Evolutionary conservation across 1,139 yeast species (phyloP).

Genomic region (Suhomyces wounanorum): DNA sequence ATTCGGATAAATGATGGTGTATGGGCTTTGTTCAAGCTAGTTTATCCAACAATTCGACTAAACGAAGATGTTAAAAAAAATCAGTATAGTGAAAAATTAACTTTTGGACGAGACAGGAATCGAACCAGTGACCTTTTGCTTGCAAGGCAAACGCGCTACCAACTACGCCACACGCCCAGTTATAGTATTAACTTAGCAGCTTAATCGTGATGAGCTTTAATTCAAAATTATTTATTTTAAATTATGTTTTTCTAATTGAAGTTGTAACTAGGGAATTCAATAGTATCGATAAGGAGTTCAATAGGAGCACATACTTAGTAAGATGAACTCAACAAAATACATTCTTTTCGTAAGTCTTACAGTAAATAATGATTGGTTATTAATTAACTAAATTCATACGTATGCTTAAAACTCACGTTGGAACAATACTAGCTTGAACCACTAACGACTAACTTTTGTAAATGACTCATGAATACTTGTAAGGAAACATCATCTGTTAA

Average conservation of each 20-base stretch:
- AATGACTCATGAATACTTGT: slow-evolving; percentile 89
- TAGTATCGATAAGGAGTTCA: too few relatives aligned
- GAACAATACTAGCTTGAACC: slow-evolving; percentile 35
- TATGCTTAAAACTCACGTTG: slow-evolving; percentile 2
- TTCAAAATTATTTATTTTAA: too few relatives aligned
- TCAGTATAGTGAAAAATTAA: background rate
- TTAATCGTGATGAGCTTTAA: too few relatives aligned
- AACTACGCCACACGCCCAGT: slow-evolving; percentile 69
- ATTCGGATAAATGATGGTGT: background rate
- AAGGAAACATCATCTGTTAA: slow-evolving; percentile 93
- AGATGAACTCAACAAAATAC: too few relatives aligned
- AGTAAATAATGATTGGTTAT: background rate
- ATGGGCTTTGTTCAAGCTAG: too few relatives aligned
- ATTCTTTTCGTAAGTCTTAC: background rate
- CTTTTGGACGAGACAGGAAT: slow-evolving; percentile 62
- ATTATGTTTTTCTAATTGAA: too few relatives aligned
- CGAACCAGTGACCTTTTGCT: slow-evolving; percentile 69
- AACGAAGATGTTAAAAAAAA: background rate
- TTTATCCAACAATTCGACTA: too few relatives aligned
- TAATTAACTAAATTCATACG: slow-evolving; percentile 2
- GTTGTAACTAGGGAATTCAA: too few relatives aligned
- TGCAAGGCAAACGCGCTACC: slow-evolving; percentile 74
- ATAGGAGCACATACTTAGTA: too few relatives aligned
- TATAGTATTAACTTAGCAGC: too few relatives aligned
- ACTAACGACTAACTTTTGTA: slow-evolving; percentile 77